phyloP scores from a whole-genome alignment of 2,329 filamentous ascomycete species.

The Rhynchosporium agropyri region DNA sequence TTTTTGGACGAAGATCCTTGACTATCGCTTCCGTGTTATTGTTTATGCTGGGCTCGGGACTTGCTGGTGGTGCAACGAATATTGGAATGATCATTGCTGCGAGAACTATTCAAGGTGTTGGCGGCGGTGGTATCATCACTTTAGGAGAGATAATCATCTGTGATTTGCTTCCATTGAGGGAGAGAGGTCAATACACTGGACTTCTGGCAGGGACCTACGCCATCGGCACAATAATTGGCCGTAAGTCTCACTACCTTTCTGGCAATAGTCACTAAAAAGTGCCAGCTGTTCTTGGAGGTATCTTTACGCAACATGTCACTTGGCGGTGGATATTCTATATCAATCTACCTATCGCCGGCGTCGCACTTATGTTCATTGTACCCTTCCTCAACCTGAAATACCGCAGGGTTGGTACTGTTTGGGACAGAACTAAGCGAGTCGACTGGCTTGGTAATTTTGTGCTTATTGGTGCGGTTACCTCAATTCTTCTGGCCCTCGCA shows the following conservation, averaged over 20 bases:
- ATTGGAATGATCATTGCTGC: slow-evolving; percentile 22
- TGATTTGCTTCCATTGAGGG: slow-evolving; percentile 19
- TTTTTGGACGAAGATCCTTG: slow-evolving; percentile 23
- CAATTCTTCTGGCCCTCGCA: slow-evolving; percentile 82
- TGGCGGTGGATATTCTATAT: slow-evolving; percentile 26
- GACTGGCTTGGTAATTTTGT: slow-evolving; percentile 62
- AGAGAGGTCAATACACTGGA: slow-evolving; percentile 23
- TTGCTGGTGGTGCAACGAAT: slow-evolving; percentile 15
- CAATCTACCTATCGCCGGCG: slow-evolving; percentile 29
- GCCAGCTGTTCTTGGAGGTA: slow-evolving; percentile 22
- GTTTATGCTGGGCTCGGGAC: slow-evolving; percentile 20
- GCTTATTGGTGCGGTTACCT: slow-evolving; percentile 71
- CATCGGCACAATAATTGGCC: slow-evolving; percentile 23
- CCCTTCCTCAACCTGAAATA: slow-evolving; percentile 65
- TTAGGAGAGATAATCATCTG: slow-evolving; percentile 25
- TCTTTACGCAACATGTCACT: slow-evolving; percentile 20
- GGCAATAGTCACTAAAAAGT: not conserved
- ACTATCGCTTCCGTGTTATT: slow-evolving; percentile 19
- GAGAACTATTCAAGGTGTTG: slow-evolving; percentile 21
- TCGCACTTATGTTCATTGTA: slow-evolving; percentile 51
- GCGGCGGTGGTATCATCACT: slow-evolving; percentile 23
- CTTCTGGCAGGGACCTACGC: slow-evolving; percentile 23
- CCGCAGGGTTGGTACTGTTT: slow-evolving; percentile 46
- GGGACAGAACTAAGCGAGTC: slow-evolving; percentile 59
- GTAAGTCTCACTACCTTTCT: slow-evolving; percentile 6